A percentile compares a stretch with the other conserved stretches of the same genome.
Evolutionary conservation across 2,329 filamentous ascomycete genomes (phyloP).

Genomic region (Canariomyces notabilis): DNA sequence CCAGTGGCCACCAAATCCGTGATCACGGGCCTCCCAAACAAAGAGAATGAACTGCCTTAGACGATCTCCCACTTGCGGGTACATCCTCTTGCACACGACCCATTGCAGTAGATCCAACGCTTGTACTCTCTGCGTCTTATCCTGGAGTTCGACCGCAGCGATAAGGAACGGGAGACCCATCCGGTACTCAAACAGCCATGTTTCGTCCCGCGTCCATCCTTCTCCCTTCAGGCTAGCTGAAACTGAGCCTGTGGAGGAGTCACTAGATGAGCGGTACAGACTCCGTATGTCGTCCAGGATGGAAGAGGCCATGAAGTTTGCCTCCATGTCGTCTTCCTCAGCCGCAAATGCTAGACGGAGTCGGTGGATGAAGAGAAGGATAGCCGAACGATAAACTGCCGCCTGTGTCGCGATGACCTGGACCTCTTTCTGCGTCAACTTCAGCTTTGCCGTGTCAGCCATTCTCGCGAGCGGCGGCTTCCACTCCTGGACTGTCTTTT

Average conservation of each 20-base stretch:
- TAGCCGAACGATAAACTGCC: neutral
- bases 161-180: neutral
- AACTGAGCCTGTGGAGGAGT: neutral
- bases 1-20: neutral
- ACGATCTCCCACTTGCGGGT: neutral
- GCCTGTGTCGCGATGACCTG: neutral
- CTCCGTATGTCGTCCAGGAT: neutral
- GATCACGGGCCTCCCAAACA: neutral
- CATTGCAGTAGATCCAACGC: neutral
- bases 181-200: constrained; percentile 1
- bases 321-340: neutral
- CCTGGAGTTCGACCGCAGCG: neutral
- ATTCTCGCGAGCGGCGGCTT: neutral
- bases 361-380: neutral
- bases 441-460: neutral
- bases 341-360: neutral
- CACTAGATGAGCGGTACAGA: neutral
- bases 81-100: neutral
- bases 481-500: neutral
- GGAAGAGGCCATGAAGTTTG: neutral
- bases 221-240: too few relatives aligned
- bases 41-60: neutral
- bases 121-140: neutral
- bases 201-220: too few relatives aligned
- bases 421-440: neutral